These are phyloP conservation scores for Pulicaria dysenterica DNA, from an alignment of 129 eudicot genomes.

Conservation along the genomic window DNA sequence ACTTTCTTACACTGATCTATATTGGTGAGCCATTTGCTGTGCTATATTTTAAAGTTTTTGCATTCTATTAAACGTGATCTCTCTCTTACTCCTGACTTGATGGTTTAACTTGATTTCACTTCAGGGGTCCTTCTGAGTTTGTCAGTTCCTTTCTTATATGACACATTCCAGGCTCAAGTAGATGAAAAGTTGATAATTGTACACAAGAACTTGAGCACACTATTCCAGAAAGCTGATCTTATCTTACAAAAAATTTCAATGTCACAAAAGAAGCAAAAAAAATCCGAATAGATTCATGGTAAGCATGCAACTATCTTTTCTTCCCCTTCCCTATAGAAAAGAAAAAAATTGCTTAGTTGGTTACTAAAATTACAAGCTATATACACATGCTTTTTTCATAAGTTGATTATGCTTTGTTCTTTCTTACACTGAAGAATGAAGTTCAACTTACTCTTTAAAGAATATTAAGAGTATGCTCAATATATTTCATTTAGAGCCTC, in stretches of 20 bases:
- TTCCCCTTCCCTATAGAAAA: background rate
- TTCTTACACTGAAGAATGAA: background rate
- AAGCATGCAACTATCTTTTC: slow-evolving; percentile 36
- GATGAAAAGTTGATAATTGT: slow-evolving; percentile 61
- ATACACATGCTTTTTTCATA: background rate
- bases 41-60: background rate
- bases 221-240: slow-evolving; percentile 50
- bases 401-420: slow-evolving; percentile 19
- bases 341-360: background rate
- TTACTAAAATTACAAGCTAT: background rate
- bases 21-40: slow-evolving; percentile 55
- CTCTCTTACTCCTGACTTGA: background rate
- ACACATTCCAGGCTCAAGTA: slow-evolving; percentile 68
- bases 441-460: background rate
- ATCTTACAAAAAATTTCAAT: slow-evolving; percentile 55
- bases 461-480: too few relatives aligned
- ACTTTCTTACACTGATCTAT: slow-evolving; percentile 79
- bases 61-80: background rate
- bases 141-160: slow-evolving; percentile 78
- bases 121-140: slow-evolving; percentile 77
- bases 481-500: too few relatives aligned
- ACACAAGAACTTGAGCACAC: slow-evolving; percentile 41
- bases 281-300: slow-evolving; percentile 58
- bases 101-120: slow-evolving; percentile 3
- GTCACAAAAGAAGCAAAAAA: slow-evolving; percentile 62